Evolutionary conservation across 2,329 filamentous ascomycete species (phyloP), one percentile per base, ranked within the genome.

Genomic region (Arachnomyces sp.): DNA sequence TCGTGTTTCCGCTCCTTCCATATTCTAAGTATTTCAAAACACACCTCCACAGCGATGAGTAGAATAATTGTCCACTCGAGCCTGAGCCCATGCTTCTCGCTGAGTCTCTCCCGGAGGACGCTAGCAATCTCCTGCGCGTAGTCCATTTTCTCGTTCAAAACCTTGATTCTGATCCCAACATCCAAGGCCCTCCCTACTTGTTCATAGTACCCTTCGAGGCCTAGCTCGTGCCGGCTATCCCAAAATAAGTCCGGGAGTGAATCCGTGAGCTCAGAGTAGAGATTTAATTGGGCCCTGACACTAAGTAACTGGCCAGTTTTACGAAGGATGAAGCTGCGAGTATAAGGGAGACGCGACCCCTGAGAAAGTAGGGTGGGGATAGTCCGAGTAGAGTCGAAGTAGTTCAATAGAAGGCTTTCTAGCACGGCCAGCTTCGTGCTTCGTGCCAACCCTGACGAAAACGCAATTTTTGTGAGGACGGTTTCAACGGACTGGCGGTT

Each of bases 51-150:
- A 1, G 85, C 79, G 57, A 98, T 98, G 40, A 98, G 74, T 2
- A 85, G 71, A 53, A 98, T 96, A 59, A 98, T 96, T 53, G 93
- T 93, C 83, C 86, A 90, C 66, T 96, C 92, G 8, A 98, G 71
- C 40, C 86, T 74, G 20, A 89, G 78, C 12, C 86, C 84, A 57
- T 96, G 88, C 59, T 86, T 87, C 69, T 96, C 89, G 57, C 84
- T 93, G 40, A 93, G 73, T 58, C 89, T 81, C 61, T 95, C 87
- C 43, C 92, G 74, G 45, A 96, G 66, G 12, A 96, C 89, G 38
- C 74, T 85, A 5, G 92, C 88, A 59, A 95, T 95, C 61, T 96
- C 90, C 56, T 92, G 85, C 1, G 90, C 92, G 60, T 98, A 96
- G 56, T 94, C 90, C 77, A 98, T 93, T 68, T 94, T 94, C 66